phyloP scores from a whole-genome alignment of 1,139 yeast genomes.

The Geotrichum phurueaensis region DNA sequence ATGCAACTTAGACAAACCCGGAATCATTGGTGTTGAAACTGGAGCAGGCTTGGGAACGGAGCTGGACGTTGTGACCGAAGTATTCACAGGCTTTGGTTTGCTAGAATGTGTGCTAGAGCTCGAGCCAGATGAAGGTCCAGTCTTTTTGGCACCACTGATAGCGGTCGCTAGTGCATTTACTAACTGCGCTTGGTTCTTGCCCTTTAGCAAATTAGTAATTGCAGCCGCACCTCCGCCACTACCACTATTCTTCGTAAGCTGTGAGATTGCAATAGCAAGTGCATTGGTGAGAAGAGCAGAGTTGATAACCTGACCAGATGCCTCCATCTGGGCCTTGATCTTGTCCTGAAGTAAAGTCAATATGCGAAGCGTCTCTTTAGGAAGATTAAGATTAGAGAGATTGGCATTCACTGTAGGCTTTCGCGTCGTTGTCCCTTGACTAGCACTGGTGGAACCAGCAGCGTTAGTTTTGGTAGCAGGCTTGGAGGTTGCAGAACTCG shows the following conservation, averaged over 20 bases:
- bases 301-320: slow-evolving; percentile 31
- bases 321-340: slow-evolving; percentile 34
- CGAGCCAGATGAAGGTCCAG: neutral
- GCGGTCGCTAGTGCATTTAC: slow-evolving; percentile 80
- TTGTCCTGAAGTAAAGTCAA: slow-evolving; percentile 34
- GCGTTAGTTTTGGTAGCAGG: slow-evolving; percentile 1
- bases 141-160: slow-evolving; percentile 40
- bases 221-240: slow-evolving; percentile 64
- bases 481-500: neutral
- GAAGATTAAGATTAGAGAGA: slow-evolving; percentile 22
- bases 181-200: slow-evolving; percentile 73
- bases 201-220: slow-evolving; percentile 62
- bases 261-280: slow-evolving; percentile 86
- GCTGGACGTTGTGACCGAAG: slow-evolving; percentile 1
- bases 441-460: slow-evolving; percentile 19
- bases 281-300: slow-evolving; percentile 79
- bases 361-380: slow-evolving; percentile 35
- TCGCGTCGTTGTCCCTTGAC: slow-evolving; percentile 21
- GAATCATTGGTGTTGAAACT: slow-evolving; percentile 5
- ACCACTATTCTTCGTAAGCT: slow-evolving; percentile 81
- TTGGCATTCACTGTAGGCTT: slow-evolving; percentile 15
- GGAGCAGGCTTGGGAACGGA: slow-evolving; percentile 11
- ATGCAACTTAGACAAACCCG: slow-evolving; percentile 8
- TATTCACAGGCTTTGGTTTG: neutral
- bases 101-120: neutral